Conservation (phyloP, 2,329 filamentous ascomycete genomes). For the Hypoxylon sp. region DNA sequence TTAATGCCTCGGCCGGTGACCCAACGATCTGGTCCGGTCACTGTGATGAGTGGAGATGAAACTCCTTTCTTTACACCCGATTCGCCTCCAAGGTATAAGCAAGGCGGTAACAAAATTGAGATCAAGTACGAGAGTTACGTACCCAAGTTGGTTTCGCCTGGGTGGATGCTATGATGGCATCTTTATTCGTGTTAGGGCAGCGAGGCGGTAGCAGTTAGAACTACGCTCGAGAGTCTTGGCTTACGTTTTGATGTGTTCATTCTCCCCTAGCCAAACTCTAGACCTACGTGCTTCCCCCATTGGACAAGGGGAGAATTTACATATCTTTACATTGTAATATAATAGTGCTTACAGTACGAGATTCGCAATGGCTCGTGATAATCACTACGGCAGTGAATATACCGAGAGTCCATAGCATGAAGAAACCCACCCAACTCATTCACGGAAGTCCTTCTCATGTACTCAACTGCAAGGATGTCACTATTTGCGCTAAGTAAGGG, state of each 20-base stretch:
- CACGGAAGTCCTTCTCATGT: no score
- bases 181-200: not conserved
- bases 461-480: no score
- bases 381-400: no score
- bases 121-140: not conserved
- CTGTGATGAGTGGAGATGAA: not conserved
- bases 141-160: constrained; percentile 3
- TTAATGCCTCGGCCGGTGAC: constrained; percentile 8
- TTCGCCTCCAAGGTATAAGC: not conserved
- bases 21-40: not conserved
- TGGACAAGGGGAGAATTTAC: not conserved
- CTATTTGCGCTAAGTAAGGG: no score
- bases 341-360: not conserved
- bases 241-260: not conserved
- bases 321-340: not conserved
- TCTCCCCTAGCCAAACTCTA: not conserved
- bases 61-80: not conserved
- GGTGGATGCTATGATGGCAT: not conserved
- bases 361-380: not conserved
- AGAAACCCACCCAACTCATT: no score
- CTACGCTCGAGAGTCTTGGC: constrained; percentile 1
- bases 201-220: not conserved
- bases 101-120: not conserved
- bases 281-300: not conserved
- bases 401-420: no score